These are phyloP conservation scores for Hypoxylon fragiforme DNA, from an alignment of 495 filamentous ascomycete genomes.

Conservation along the genomic window DNA sequence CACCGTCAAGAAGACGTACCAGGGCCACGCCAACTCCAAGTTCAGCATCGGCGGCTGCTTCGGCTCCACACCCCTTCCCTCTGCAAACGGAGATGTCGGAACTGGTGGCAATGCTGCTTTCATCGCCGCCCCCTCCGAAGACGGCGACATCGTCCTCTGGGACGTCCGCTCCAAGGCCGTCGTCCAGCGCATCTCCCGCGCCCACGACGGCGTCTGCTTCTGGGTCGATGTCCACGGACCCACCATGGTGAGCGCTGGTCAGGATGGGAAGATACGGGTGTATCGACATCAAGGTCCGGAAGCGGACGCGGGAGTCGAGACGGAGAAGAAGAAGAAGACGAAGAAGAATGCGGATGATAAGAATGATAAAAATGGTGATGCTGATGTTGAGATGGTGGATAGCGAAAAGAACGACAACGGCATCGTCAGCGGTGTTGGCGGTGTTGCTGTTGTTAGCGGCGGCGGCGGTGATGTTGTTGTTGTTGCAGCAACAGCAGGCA, in stretches of 20 bases:
- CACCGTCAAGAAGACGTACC: slow-evolving; percentile 89
- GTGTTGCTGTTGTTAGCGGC: too few species aligned
- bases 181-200: slow-evolving; percentile 66
- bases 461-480: too few species aligned
- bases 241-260: slow-evolving; percentile 52
- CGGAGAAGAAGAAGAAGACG: not conserved
- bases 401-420: not conserved
- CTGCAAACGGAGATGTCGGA: slow-evolving; percentile 71
- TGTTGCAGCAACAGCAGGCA: too few species aligned
- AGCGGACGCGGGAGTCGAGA: not conserved
- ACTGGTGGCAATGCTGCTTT: slow-evolving; percentile 55
- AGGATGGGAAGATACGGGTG: slow-evolving; percentile 48
- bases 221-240: slow-evolving; percentile 67
- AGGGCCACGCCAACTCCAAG: slow-evolving; percentile 84
- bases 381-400: not conserved
- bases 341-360: not conserved
- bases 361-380: not conserved
- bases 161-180: slow-evolving; percentile 83
- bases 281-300: slow-evolving; percentile 37
- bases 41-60: slow-evolving; percentile 84
- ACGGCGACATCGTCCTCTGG: slow-evolving; percentile 84
- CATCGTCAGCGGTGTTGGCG: not conserved
- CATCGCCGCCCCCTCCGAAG: slow-evolving; percentile 82
- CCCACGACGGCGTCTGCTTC: slow-evolving; percentile 80
- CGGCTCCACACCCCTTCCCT: slow-evolving; percentile 51